Conservation (phyloP, 73 alveolate species). For the Blepharisma japonicum region DNA sequence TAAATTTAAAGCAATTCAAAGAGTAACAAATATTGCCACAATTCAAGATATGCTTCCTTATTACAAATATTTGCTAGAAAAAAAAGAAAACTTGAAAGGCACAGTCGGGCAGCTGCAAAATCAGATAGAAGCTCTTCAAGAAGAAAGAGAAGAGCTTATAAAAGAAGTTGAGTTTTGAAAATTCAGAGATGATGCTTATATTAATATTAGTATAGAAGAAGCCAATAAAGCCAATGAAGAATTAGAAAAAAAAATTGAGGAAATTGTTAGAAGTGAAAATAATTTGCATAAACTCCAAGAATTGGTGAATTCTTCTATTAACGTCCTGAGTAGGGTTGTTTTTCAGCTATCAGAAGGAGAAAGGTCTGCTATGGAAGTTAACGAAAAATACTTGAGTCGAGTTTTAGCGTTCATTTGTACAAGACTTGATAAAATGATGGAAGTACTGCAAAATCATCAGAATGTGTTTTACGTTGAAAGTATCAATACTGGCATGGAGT, state of each 20-base stretch:
- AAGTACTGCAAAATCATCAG: conserved; percentile 9
- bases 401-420: background rate
- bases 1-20: conserved; percentile 21
- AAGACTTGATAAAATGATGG: conserved; percentile 17
- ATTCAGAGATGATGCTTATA: no score
- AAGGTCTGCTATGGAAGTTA: background rate
- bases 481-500: background rate
- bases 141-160: background rate
- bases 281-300: background rate
- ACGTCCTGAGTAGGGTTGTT: background rate
- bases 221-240: no score
- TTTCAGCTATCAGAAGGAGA: conserved; percentile 19
- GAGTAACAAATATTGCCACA: background rate
- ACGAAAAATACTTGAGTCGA: background rate
- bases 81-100: background rate
- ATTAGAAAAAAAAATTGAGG: no score
- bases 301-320: background rate
- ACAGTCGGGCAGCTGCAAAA: background rate
- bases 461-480: conserved; percentile 2
- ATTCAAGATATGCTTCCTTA: conserved; percentile 26
- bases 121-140: background rate
- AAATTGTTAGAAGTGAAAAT: no score
- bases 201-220: no score
- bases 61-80: conserved; percentile 3
- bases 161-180: background rate